These are phyloP conservation scores for Metschnikowia similis DNA, from an alignment of 805 yeast genomes.

Conservation along the genomic window DNA sequence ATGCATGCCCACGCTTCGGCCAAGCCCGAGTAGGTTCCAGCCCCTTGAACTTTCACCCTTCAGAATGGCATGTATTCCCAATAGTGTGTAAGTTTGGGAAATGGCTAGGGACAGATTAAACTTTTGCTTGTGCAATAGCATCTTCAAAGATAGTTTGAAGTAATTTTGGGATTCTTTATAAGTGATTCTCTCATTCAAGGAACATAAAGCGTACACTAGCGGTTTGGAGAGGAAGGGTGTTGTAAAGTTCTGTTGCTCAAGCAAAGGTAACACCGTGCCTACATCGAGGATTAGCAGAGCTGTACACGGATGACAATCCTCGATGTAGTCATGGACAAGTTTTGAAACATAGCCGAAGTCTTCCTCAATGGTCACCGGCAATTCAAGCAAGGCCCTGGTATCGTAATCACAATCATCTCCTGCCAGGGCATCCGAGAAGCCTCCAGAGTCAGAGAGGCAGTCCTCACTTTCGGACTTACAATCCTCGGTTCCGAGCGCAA, in stretches of 20 bases:
- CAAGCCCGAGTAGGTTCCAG: constrained; percentile 16
- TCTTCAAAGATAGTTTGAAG: constrained; percentile 7
- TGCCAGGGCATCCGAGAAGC: background rate
- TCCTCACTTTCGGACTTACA: background rate
- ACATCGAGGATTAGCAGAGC: constrained; percentile 10
- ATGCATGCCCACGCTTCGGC: constrained; percentile 14
- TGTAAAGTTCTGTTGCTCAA: constrained; percentile 8
- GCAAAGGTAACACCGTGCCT: constrained; percentile 8
- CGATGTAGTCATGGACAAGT: constrained; percentile 12
- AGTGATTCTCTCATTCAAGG: constrained; percentile 9
- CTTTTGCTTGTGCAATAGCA: constrained; percentile 7
- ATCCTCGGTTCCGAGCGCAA: background rate
- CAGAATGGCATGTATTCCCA: constrained; percentile 14
- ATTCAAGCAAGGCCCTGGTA: background rate
- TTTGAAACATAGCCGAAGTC: constrained; percentile 11
- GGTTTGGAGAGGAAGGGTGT: constrained; percentile 10
- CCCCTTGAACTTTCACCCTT: constrained; percentile 16
- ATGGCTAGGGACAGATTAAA: constrained; percentile 11
- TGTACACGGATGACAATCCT: constrained; percentile 5
- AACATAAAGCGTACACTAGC: constrained; percentile 15
- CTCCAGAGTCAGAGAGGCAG: background rate
- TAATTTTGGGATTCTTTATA: constrained; percentile 15
- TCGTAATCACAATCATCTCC: background rate
- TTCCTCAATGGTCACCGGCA: constrained; percentile 10
- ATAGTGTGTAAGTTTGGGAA: constrained; percentile 14